Conservation (phyloP, 257 asterid genomes). For the Handroanthus guayacan region DNA sequence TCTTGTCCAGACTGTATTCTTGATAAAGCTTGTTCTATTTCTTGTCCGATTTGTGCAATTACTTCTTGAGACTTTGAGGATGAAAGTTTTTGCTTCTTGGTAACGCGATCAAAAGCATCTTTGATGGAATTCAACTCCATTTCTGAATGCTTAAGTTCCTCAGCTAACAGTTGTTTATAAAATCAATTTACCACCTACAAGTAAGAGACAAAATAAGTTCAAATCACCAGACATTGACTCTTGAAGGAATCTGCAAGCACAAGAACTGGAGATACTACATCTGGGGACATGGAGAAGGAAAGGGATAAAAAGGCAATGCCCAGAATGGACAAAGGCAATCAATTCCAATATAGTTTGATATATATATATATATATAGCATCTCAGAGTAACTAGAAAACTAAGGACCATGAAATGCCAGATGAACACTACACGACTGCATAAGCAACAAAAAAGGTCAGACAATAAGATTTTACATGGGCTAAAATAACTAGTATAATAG, state of each 20-base stretch:
- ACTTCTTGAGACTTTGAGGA: constrained; percentile 83
- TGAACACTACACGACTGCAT: constrained; percentile 15
- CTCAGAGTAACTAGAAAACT: neutral
- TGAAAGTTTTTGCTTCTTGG: constrained; percentile 84
- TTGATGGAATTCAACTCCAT: constrained; percentile 87
- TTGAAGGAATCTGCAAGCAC: neutral
- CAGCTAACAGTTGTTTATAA: constrained; percentile 27
- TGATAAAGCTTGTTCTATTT: constrained; percentile 75
- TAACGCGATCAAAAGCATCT: constrained; percentile 87
- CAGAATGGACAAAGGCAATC: constrained; percentile 2
- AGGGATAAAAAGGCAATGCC: constrained; percentile 3
- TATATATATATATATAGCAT: neutral
- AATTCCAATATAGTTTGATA: neutral
- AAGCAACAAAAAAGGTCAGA: neutral
- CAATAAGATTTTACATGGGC: neutral
- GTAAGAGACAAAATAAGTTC: constrained; percentile 21
- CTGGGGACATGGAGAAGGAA: constrained; percentile 11
- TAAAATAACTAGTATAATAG: neutral
- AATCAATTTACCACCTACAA: constrained; percentile 38
- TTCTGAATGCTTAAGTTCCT: constrained; percentile 38
- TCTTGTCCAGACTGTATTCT: constrained; percentile 59
- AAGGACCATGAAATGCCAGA: constrained; percentile 9
- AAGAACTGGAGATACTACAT: constrained; percentile 21
- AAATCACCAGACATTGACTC: constrained; percentile 8
- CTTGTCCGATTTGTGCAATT: constrained; percentile 66